phyloP scores from a whole-genome alignment of 1,284 basidiomycete genomes.

The Lentinula novae-zelandiae region DNA sequence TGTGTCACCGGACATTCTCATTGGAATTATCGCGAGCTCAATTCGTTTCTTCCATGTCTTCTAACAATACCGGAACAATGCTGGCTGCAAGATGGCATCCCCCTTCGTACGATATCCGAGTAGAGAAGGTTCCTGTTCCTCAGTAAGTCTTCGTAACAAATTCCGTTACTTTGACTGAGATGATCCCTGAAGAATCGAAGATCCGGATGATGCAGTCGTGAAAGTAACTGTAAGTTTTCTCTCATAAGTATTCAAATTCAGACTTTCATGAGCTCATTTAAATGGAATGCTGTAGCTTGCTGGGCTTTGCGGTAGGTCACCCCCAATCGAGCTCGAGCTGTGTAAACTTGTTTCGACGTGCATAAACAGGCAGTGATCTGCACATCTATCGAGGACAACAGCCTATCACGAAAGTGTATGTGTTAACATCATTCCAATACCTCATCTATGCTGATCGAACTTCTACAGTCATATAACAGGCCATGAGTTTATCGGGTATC shows the following conservation, averaged over 20 bases:
- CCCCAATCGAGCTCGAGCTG: background rate
- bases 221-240: constrained; percentile 54
- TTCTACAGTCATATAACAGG: constrained; percentile 57
- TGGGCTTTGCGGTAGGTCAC: constrained; percentile 60
- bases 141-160: constrained; percentile 31
- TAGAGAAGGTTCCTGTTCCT: constrained; percentile 57
- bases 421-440: background rate
- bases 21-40: background rate
- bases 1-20: background rate
- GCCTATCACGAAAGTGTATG: constrained; percentile 22
- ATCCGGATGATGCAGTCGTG: constrained; percentile 74
- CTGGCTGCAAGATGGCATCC: constrained; percentile 58
- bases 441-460: background rate
- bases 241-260: too few relatives aligned
- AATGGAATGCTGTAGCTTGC: constrained; percentile 43
- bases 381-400: constrained; percentile 71
- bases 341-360: background rate
- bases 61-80: background rate
- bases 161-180: background rate
- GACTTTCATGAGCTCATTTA: background rate
- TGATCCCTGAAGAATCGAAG: constrained; percentile 44
- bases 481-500: constrained; percentile 76
- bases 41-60: background rate
- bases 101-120: constrained; percentile 63
- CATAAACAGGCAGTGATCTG: constrained; percentile 59